Conservation (phyloP, 2,329 filamentous ascomycete genomes). For the Parastagonospora nodorum region DNA sequence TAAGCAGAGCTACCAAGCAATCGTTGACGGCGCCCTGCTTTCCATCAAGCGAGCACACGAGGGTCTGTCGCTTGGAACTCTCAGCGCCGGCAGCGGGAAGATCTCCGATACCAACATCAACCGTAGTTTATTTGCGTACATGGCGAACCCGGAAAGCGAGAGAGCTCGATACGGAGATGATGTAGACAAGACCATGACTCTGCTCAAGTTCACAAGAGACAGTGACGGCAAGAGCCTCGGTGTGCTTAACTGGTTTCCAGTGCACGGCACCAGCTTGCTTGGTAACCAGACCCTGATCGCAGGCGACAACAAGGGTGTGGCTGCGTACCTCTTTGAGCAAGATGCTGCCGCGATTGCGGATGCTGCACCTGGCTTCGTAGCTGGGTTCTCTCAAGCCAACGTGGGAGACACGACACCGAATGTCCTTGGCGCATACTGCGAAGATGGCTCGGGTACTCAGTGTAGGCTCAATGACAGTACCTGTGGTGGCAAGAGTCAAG, state of each 20-base stretch:
- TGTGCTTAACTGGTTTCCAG: slow-evolving; percentile 86
- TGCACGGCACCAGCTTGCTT: slow-evolving; percentile 88
- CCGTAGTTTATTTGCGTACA: slow-evolving; percentile 84
- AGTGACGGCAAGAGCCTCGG: slow-evolving; percentile 79
- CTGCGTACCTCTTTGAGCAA: slow-evolving; percentile 82
- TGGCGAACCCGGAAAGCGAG: slow-evolving; percentile 81
- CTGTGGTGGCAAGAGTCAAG: slow-evolving; percentile 73
- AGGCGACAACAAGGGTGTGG: slow-evolving; percentile 97
- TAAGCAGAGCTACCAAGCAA: slow-evolving; percentile 83
- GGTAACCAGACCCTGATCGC: slow-evolving; percentile 90
- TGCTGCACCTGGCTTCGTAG: slow-evolving; percentile 72
- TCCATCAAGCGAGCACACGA: slow-evolving; percentile 84
- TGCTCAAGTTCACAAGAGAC: slow-evolving; percentile 76
- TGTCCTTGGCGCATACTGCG: slow-evolving; percentile 83
- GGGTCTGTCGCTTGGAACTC: slow-evolving; percentile 68
- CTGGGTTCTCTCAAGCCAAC: slow-evolving; percentile 89
- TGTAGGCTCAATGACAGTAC: slow-evolving; percentile 84
- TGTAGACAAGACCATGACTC: slow-evolving; percentile 77
- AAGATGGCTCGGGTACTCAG: slow-evolving; percentile 72
- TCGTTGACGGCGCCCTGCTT: slow-evolving; percentile 81
- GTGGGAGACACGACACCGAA: slow-evolving; percentile 93
- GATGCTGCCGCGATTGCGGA: slow-evolving; percentile 60
- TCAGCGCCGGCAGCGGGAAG: slow-evolving; percentile 72
- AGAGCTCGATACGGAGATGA: slow-evolving; percentile 68
- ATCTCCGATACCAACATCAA: slow-evolving; percentile 83